Conservation (phyloP, 495 filamentous ascomycete species). For the Thozetella sp. region DNA sequence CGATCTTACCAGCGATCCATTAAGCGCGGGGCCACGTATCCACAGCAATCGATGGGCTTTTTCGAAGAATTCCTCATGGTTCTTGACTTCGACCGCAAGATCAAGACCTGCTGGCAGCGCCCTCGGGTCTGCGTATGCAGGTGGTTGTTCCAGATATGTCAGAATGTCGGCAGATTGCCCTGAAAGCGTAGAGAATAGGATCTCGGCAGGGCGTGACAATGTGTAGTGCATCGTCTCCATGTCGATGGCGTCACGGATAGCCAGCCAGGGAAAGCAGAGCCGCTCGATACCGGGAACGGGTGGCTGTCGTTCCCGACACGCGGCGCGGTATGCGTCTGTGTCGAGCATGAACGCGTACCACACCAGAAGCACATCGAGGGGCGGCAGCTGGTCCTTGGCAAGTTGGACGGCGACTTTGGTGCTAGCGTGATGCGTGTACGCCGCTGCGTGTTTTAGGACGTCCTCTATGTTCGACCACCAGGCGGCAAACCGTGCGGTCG, state of each 20-base stretch:
- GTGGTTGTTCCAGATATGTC: constrained; percentile 7
- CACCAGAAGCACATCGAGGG: constrained; percentile 5
- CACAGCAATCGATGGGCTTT: background rate
- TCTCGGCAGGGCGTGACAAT: background rate
- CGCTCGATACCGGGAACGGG: background rate
- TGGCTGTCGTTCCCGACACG: background rate
- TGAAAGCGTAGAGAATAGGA: constrained; percentile 1
- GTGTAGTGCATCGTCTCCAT: constrained; percentile 5
- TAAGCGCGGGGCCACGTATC: background rate
- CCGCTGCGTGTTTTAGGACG: constrained; percentile 1
- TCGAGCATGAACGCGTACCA: constrained; percentile 5
- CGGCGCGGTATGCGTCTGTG: background rate
- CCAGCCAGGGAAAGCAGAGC: constrained; percentile 5
- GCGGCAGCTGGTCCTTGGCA: constrained; percentile 4
- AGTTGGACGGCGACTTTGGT: constrained; percentile 4
- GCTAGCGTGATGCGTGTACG: constrained; percentile 1
- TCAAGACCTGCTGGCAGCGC: background rate
- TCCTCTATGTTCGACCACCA: constrained; percentile 6
- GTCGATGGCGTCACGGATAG: constrained; percentile 2
- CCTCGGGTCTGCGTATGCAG: background rate
- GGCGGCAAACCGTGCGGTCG: background rate
- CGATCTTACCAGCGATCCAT: background rate
- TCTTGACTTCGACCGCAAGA: background rate
- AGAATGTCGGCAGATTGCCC: constrained; percentile 3
- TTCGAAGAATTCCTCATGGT: background rate